Evolutionary conservation across 2,329 filamentous ascomycete genomes (phyloP).

Genomic region (Colletotrichum liriopes): DNA sequence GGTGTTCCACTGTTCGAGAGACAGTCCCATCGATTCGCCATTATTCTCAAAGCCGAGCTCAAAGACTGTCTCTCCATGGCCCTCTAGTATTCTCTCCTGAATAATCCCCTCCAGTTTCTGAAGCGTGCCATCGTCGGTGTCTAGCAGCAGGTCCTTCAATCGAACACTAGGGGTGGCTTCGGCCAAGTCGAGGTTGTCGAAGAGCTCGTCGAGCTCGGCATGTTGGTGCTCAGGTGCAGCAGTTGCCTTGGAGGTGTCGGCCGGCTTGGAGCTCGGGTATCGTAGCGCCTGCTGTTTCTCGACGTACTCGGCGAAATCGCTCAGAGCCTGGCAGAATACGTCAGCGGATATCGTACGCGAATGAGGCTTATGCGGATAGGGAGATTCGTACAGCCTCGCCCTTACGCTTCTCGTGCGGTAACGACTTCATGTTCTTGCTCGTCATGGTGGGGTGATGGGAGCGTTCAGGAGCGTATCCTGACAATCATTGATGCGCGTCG

Average conservation of each 20-base stretch:
- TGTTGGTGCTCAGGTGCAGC: conserved; percentile 72
- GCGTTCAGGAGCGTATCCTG: conserved; percentile 48
- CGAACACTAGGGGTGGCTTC: conserved; percentile 77
- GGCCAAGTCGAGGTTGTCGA: conserved; percentile 87
- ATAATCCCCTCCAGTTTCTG: conserved; percentile 77
- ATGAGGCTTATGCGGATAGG: neutral
- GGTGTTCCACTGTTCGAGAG: conserved; percentile 80
- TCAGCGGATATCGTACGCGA: conserved; percentile 32
- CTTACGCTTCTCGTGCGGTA: conserved; percentile 84
- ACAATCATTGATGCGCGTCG: conserved; percentile 48
- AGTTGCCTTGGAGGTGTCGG: conserved; percentile 48
- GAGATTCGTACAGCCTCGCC: conserved; percentile 80
- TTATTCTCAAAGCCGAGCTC: conserved; percentile 94
- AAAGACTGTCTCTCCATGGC: conserved; percentile 90
- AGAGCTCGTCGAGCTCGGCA: conserved; percentile 90
- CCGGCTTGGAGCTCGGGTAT: conserved; percentile 63
- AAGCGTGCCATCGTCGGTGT: conserved; percentile 72
- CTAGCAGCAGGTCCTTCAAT: conserved; percentile 84
- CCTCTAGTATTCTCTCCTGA: conserved; percentile 81
- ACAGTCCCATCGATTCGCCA: conserved; percentile 86
- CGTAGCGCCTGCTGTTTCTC: conserved; percentile 90
- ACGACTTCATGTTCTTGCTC: conserved; percentile 71
- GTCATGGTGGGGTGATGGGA: conserved; percentile 62
- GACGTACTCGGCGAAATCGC: conserved; percentile 98
- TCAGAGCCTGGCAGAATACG: conserved; percentile 74